Evolutionary conservation across 2,329 filamentous ascomycete genomes (phyloP), one percentile per base, ranked within the genome.

Genomic region (Trichoderma cornu-damae): DNA sequence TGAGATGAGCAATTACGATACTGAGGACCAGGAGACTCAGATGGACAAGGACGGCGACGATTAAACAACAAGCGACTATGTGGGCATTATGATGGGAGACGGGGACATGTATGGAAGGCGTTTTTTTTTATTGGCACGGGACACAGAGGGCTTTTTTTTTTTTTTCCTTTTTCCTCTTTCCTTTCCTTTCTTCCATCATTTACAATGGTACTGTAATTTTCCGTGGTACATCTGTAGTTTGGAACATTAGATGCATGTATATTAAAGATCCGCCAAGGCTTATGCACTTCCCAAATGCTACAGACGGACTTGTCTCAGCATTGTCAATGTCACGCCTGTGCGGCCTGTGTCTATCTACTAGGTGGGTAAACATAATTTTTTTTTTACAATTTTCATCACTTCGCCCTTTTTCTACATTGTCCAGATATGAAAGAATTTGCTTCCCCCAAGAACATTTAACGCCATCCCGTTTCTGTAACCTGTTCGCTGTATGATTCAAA

Each of bases 1-100:
- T 4, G 76, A 79, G 63, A 79, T 79, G 77, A 69, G 65, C 12
- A 75, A 77, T 53, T 73, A 75, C 57, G 76, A 79, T 44, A 75
- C 74, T 2, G 73, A 75, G 53, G 73, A 74, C 38, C 70, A 73
- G 57, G 71, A 73, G 22, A 67, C 67, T 16, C 69, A 70, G 52
- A 61, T 66, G 49, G 68, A 70, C 6, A 71, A 69, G 58, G 71
- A 71, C 50, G 66, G 63, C 6, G 69, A 71, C 6, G 69, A 71
- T 42, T 72, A 66, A 44, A 20, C 14, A 26, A 38, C 12, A 26
- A 40, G 14, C 37, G 38, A 20, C 30, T 16, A 44, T 30, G 50
- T 40, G 42, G 32, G 12, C 30, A 47, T 24, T n/a, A 24, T 20
- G 40, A 55, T 34, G 30, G 30, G 30, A 20, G 38, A 28, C 20